phyloP scores from a whole-genome alignment of 139 green algal species.

The Mesostigma viride region DNA sequence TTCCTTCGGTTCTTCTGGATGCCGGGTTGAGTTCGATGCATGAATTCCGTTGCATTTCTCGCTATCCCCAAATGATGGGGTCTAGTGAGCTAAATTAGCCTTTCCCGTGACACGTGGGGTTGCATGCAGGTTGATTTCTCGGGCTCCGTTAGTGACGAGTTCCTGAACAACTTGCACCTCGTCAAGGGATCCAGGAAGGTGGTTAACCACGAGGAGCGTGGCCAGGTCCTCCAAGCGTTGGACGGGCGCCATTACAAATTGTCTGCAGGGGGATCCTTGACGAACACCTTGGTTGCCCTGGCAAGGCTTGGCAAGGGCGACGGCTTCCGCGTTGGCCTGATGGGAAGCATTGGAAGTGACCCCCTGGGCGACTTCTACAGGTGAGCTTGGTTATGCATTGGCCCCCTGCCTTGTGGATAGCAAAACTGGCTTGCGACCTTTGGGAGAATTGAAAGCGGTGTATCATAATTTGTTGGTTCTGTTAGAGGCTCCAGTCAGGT shows the following conservation, averaged over 20 bases:
- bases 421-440: too few relatives aligned
- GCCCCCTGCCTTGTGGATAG: too few relatives aligned
- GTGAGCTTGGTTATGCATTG: too few relatives aligned
- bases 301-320: slow-evolving; percentile 40
- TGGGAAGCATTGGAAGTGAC: slow-evolving; percentile 53
- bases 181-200: slow-evolving; percentile 15
- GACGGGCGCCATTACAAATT: slow-evolving; percentile 44
- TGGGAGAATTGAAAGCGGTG: too few relatives aligned
- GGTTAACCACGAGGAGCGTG: slow-evolving; percentile 27
- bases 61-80: background rate
- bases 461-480: too few relatives aligned
- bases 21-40: background rate
- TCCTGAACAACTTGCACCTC: slow-evolving; percentile 13
- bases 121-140: slow-evolving; percentile 27
- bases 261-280: slow-evolving; percentile 65
- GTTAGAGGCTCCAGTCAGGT: too few relatives aligned
- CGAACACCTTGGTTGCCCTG: slow-evolving; percentile 79
- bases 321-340: slow-evolving; percentile 53
- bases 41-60: background rate
- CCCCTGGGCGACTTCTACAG: slow-evolving; percentile 61
- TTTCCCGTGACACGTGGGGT: background rate
- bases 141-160: slow-evolving; percentile 20
- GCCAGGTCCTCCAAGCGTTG: slow-evolving; percentile 17
- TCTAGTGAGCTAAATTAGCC: background rate
- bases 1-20: background rate